Percentiles rank a stretch among this genome's conserved stretches.
These are phyloP conservation scores for Lantana camara DNA, from an alignment of 257 asterid genomes.

Conservation along the genomic window DNA sequence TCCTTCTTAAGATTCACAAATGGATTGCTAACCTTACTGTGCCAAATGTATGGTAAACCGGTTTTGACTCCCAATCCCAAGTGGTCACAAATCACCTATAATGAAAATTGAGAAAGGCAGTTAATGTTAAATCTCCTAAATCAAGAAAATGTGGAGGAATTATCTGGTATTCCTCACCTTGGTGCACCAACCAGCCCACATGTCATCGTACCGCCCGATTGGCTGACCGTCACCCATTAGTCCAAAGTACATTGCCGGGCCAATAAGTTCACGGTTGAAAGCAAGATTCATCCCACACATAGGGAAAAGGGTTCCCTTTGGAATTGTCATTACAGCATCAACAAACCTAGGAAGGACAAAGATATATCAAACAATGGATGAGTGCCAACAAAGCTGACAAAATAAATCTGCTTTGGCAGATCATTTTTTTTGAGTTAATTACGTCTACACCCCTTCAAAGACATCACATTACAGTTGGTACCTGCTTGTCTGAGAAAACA, in stretches of 20 bases:
- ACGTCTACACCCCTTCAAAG: no score
- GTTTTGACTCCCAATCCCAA: constrained; percentile 52
- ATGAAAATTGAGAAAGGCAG: not conserved
- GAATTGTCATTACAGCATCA: constrained; percentile 48
- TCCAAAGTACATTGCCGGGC: constrained; percentile 56
- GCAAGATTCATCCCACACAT: constrained; percentile 56
- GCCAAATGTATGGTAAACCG: constrained; percentile 57
- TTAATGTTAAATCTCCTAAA: not conserved
- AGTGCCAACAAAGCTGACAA: no score
- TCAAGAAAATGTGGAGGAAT: not conserved
- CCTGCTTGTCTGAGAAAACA: no score
- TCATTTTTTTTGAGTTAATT: no score
- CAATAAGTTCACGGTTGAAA: constrained; percentile 46
- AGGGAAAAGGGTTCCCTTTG: constrained; percentile 51
- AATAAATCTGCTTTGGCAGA: no score
- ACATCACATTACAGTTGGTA: no score
- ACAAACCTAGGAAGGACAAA: constrained; percentile 35
- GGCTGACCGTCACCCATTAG: constrained; percentile 59
- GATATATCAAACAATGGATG: not conserved
- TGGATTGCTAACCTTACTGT: constrained; percentile 59
- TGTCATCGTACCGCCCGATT: constrained; percentile 50
- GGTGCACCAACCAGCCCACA: constrained; percentile 60
- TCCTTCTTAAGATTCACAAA: constrained; percentile 53
- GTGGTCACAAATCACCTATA: constrained; percentile 51
- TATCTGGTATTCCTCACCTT: constrained; percentile 32